Percentiles rank a stretch among this genome's conserved stretches.
phyloP scores from a whole-genome alignment of 1,284 basidiomycete genomes.

The Microbotryomycetes sp. region DNA sequence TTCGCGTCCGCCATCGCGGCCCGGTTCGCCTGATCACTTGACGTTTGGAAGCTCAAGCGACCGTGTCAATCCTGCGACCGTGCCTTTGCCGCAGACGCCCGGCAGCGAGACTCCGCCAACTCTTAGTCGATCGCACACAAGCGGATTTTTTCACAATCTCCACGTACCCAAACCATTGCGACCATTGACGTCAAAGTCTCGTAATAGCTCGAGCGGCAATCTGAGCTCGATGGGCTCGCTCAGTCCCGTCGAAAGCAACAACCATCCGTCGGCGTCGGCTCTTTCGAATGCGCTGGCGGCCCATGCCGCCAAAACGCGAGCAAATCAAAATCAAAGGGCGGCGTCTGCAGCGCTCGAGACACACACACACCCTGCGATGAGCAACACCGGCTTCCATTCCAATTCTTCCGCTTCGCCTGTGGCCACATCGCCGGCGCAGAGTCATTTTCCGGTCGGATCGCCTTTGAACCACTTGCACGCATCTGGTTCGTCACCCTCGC shows the following conservation, averaged over 20 bases:
- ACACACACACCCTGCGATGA: constrained; percentile 22
- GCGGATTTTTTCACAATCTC: constrained; percentile 25
- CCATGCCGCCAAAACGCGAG: constrained; percentile 21
- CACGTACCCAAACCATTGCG: constrained; percentile 36
- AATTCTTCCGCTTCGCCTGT: neutral
- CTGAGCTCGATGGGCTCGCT: constrained; percentile 3
- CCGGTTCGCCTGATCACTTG: constrained; percentile 10
- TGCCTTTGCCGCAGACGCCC: neutral
- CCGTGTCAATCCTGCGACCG: constrained; percentile 15
- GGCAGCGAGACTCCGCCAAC: neutral
- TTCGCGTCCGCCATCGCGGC: constrained; percentile 22
- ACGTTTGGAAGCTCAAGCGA: constrained; percentile 1
- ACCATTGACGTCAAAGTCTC: constrained; percentile 32
- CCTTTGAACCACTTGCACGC: neutral
- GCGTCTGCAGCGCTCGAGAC: neutral
- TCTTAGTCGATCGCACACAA: constrained; percentile 2
- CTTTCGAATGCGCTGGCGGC: constrained; percentile 29
- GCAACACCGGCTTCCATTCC: constrained; percentile 13
- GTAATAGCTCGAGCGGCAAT: constrained; percentile 11
- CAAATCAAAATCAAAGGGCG: neutral
- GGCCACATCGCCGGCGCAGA: neutral
- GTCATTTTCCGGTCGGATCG: neutral
- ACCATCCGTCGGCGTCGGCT: constrained; percentile 26
- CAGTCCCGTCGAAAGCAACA: constrained; percentile 7
- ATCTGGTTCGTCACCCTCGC: neutral